phyloP scores from a whole-genome alignment of 768 basidiomycete species.

The Russula compacta region DNA sequence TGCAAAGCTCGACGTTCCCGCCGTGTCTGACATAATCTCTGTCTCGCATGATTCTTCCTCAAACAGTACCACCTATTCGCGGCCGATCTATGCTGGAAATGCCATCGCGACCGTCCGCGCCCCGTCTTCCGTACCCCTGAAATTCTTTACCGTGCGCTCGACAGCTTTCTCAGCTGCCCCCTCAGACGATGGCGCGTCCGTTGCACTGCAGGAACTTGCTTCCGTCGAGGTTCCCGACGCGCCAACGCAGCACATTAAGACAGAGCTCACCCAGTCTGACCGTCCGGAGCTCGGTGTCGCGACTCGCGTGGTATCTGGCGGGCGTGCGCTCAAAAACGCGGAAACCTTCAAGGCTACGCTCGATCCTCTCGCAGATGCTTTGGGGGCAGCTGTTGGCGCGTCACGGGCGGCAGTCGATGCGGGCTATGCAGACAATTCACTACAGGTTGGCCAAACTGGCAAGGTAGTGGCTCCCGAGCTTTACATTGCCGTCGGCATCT shows the following conservation, averaged over 20 bases:
- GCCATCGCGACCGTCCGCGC: constrained; percentile 90
- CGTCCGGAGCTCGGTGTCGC: constrained; percentile 89
- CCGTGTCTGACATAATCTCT: constrained; percentile 84
- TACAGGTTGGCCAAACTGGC: constrained; percentile 99
- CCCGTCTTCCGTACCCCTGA: constrained; percentile 65
- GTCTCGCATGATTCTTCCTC: constrained; percentile 62
- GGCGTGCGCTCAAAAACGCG: constrained; percentile 88
- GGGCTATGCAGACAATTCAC: constrained; percentile 93
- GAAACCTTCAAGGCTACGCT: constrained; percentile 84
- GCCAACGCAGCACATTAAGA: constrained; percentile 57
- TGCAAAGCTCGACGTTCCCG: constrained; percentile 79
- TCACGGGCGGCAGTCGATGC: constrained; percentile 97
- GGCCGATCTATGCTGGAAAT: constrained; percentile 97
- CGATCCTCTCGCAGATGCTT: constrained; percentile 84
- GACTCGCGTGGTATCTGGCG: constrained; percentile 85
- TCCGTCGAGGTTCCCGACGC: constrained; percentile 50
- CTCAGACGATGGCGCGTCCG: constrained; percentile 43
- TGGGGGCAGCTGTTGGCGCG: constrained; percentile 97
- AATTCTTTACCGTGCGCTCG: constrained; percentile 90
- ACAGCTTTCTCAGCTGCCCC: constrained; percentile 76
- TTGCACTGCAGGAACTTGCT: constrained; percentile 52
- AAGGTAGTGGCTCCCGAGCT: constrained; percentile 97
- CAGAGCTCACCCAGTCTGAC: constrained; percentile 79
- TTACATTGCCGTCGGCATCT: constrained; percentile 95
- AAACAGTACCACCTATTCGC: constrained; percentile 76